These are phyloP conservation scores for Syzygium jambos DNA, from an alignment of 345 rosid species.

Conservation along the genomic window DNA sequence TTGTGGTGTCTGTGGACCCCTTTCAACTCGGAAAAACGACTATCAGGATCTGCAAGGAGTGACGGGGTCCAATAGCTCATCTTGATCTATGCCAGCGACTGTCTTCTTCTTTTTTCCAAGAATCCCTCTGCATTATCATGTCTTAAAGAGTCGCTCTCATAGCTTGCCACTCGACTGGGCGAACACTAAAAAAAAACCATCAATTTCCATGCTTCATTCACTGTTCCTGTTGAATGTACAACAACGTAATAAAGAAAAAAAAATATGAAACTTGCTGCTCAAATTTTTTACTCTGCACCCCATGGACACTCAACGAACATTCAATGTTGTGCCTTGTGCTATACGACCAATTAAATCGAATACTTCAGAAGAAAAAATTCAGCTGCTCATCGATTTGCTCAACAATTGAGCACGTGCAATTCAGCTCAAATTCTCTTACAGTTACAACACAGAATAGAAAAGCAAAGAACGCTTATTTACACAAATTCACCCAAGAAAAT, in stretches of 20 bases:
- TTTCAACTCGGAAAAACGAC: conserved; percentile 79
- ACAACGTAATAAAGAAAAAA: background rate
- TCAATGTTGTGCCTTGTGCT: background rate
- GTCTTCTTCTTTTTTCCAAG: conserved; percentile 27
- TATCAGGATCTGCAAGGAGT: conserved; percentile 69
- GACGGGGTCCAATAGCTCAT: conserved; percentile 54
- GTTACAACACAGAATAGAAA: background rate
- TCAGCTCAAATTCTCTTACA: background rate
- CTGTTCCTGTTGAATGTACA: background rate
- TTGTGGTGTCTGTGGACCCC: conserved; percentile 74
- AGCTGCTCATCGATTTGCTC: background rate
- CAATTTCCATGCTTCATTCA: background rate
- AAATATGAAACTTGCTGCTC: background rate
- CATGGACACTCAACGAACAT: background rate
- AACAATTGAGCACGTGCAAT: background rate
- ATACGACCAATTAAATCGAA: background rate
- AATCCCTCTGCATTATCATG: conserved; percentile 23
- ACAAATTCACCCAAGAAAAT: background rate
- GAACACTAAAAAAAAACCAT: background rate
- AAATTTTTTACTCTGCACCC: background rate
- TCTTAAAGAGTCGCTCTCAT: background rate
- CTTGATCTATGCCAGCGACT: conserved; percentile 54
- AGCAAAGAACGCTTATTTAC: background rate
- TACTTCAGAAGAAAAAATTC: background rate
- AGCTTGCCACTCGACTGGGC: background rate